phyloP scores from a whole-genome alignment of 2,329 filamentous ascomycete genomes.

The Paraconiothyrium sp. region DNA sequence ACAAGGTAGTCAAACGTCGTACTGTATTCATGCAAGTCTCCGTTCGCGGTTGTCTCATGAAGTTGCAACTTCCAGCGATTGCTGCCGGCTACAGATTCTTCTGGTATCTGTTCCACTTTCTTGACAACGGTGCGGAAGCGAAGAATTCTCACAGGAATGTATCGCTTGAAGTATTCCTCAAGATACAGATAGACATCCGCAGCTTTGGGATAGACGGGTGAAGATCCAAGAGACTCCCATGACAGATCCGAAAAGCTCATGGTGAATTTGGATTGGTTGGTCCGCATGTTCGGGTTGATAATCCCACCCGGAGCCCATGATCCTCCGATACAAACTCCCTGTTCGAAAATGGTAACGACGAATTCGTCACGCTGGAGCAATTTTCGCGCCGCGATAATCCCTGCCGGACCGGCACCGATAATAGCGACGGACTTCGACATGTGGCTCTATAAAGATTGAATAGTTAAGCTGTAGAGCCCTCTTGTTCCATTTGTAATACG shows the following conservation, averaged over 20 bases:
- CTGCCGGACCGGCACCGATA: constrained; percentile 51
- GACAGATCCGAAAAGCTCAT: constrained; percentile 69
- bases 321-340: constrained; percentile 70
- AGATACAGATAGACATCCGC: constrained; percentile 78
- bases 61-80: no score
- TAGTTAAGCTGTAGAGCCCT: no score
- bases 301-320: constrained; percentile 66
- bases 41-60: no score
- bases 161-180: constrained; percentile 66
- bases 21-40: no score
- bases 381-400: constrained; percentile 64
- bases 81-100: neutral
- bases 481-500: no score
- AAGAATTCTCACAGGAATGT: constrained; percentile 52
- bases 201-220: constrained; percentile 73
- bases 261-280: constrained; percentile 78
- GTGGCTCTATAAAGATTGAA: no score
- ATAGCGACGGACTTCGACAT: constrained; percentile 24
- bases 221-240: constrained; percentile 65
- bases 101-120: no score
- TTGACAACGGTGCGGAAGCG: no score
- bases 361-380: constrained; percentile 69
- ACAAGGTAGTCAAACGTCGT: constrained; percentile 71
- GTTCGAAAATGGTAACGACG: constrained; percentile 74
- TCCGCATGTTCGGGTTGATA: constrained; percentile 62